A percentile compares a stretch with the other conserved stretches of the same genome.
phyloP scores from a whole-genome alignment of 2,329 filamentous ascomycete species.

The Colletotrichum eleusines region DNA sequence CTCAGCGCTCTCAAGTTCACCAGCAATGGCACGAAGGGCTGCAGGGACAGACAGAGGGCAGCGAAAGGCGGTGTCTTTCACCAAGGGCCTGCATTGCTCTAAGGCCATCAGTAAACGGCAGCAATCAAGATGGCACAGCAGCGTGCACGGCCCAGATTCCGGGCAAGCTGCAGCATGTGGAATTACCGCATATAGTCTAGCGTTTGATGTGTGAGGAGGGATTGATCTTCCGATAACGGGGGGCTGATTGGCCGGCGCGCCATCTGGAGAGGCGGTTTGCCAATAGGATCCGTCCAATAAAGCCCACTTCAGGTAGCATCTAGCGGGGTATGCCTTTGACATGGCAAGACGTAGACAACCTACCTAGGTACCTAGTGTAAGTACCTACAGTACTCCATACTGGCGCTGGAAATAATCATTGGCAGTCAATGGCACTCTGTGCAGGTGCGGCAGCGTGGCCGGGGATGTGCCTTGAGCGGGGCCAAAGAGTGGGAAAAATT shows the following conservation, averaged over 20 bases:
- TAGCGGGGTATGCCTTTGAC: constrained; percentile 30
- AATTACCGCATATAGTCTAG: constrained; percentile 27
- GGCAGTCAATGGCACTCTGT: constrained; percentile 29
- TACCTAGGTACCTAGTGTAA: too few relatives aligned
- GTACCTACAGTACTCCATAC: background rate
- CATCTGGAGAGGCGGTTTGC: background rate
- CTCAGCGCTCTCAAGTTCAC: constrained; percentile 10
- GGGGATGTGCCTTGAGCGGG: constrained; percentile 38
- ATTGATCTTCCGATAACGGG: constrained; percentile 41
- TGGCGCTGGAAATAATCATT: constrained; percentile 27
- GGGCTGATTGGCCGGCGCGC: constrained; percentile 30
- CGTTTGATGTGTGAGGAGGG: constrained; percentile 7
- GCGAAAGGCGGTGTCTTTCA: constrained; percentile 37
- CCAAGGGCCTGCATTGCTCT: constrained; percentile 9
- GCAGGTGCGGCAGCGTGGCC: constrained; percentile 11
- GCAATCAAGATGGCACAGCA: constrained; percentile 17
- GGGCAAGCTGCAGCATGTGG: constrained; percentile 41
- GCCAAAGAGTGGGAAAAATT: constrained; percentile 39
- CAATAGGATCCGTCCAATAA: constrained; percentile 8
- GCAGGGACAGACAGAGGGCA: constrained; percentile 1
- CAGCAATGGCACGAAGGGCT: constrained; percentile 13
- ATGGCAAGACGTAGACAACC: constrained; percentile 25
- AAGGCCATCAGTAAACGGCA: constrained; percentile 19
- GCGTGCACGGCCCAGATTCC: constrained; percentile 25
- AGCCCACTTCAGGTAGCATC: constrained; percentile 38